Evolutionary conservation across 371 early-diverging fungal genomes (phyloP).

Genomic region (Apophysomyces sp.): DNA sequence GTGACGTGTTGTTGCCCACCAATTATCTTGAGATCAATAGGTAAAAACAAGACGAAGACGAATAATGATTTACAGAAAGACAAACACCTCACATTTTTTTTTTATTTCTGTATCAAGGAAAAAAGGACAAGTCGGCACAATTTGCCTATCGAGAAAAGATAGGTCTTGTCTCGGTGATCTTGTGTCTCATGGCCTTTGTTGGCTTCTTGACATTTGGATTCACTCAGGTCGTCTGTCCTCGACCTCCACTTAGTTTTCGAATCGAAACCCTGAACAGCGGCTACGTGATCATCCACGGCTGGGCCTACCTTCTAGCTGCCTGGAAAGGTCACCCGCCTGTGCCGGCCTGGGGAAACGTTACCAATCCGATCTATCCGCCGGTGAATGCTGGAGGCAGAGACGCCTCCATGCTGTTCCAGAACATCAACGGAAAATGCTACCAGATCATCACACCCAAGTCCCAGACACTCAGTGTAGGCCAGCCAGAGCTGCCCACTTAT

Average conservation of each 20-base stretch:
- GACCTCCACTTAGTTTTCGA: conserved; percentile 43
- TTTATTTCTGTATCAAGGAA: conserved; percentile 33
- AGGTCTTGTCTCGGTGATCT: conserved; percentile 70
- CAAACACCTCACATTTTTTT: conserved; percentile 3
- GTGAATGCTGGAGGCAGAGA: conserved; percentile 73
- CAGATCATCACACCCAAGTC: conserved; percentile 48
- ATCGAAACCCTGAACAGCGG: conserved; percentile 41
- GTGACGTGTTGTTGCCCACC: conserved; percentile 60
- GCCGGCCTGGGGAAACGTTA: conserved; percentile 23
- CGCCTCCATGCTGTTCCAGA: conserved; percentile 78
- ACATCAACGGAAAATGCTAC: conserved; percentile 60
- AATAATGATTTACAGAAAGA: no score
- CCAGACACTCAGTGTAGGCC: conserved; percentile 14
- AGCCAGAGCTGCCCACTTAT: conserved; percentile 49
- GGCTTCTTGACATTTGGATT: conserved; percentile 80
- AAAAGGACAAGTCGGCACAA: conserved; percentile 54
- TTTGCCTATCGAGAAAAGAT: conserved; percentile 90
- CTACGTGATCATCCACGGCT: conserved; percentile 58
- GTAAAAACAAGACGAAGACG: conserved; percentile 26
- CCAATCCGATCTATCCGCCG: conserved; percentile 62
- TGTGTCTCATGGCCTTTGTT: conserved; percentile 67
- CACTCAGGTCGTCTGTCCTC: conserved; percentile 59
- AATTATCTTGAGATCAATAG: conserved; percentile 39
- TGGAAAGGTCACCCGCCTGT: conserved; percentile 57
- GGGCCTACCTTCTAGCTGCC: conserved; percentile 58